Conservation (phyloP, 441 rosid species). For the Arabidopsis hybrid region DNA sequence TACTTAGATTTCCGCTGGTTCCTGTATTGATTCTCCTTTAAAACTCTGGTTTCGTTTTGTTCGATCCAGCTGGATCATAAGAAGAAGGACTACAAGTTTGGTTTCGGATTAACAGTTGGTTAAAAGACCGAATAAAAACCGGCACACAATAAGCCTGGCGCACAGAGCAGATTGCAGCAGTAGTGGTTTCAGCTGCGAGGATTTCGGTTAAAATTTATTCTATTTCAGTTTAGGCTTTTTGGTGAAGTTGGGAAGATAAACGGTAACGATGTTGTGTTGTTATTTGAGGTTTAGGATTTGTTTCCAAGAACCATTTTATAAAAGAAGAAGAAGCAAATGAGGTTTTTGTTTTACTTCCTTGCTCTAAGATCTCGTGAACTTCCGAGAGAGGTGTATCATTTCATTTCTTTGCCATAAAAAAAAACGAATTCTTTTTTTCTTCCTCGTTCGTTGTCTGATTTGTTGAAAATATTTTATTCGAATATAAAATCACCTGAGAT, state of each 20-base stretch:
- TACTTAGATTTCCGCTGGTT: not conserved
- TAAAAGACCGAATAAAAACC: conserved; percentile 35
- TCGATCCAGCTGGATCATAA: conserved; percentile 80
- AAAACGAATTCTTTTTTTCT: not conserved
- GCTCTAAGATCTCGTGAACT: conserved; percentile 19
- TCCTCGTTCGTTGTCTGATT: not conserved
- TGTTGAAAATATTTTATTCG: no score
- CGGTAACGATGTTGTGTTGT: conserved; percentile 27
- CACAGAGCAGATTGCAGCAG: conserved; percentile 35
- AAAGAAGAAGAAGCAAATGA: conserved; percentile 2
- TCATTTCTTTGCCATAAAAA: not conserved
- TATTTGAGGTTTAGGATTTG: conserved; percentile 31
- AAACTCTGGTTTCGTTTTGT: conserved; percentile 5
- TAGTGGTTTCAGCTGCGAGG: conserved; percentile 19
- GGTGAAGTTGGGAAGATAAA: conserved; percentile 25
- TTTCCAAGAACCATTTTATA: conserved; percentile 13
- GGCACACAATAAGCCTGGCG: conserved; percentile 37
- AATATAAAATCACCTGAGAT: no score
- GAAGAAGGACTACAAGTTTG: conserved; percentile 97
- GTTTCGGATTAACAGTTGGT: conserved; percentile 93
- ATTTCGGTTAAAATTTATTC: conserved; percentile 31
- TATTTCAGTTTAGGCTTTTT: conserved; percentile 41
- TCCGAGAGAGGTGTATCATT: conserved; percentile 18
- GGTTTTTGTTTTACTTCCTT: conserved; percentile 36
- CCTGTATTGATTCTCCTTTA: not conserved